Evolutionary conservation across 305 asterid genomes (phyloP), one percentile per base, ranked within the genome.

Genomic region (Vinca major): DNA sequence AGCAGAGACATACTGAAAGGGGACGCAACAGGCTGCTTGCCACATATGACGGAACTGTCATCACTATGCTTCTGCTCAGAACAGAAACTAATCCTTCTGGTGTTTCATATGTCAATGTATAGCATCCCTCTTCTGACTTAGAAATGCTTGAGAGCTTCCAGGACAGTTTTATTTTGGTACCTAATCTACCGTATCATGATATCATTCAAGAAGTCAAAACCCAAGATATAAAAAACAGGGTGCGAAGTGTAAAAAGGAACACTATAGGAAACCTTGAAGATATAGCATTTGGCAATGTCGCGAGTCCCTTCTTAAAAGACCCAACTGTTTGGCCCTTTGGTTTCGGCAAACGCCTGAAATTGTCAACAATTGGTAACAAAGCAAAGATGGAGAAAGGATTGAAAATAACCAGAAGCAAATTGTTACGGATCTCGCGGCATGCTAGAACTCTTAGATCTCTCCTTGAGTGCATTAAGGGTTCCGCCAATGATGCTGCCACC

Each of bases 291-390:
- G 98, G 97, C 82, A 92, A 77, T 79, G 71, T 88, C 65, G 74
- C 65, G 71, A 92, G 85, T 71, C 98, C 98, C 80, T 85, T 88
- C 80, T 68, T 88, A 76, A 92, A 92, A 64, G 98, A 92, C 66
- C 97, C 97, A 70, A 92, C 97, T 12, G 97, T 92, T 78, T 92
- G 98, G 57, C 98, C 98, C 81, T 90, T 83, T 70, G 98, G 96
- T 75, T 74, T 87, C 45, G 97, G 97, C 69, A 92, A 82, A 78
- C 85, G 97, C 80, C 98, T 92, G 89, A 76, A 60, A 79, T n/a
- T 50, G 40, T 51, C 52, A 33, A 61, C 4, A 47, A 50, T 52
- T 17, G 71, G 53, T 73, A 49, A 68, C 66, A 63, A 17, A 61
- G 55, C 33, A 19, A 54, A 6, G 9, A 63, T 53, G 71, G 51